Evolutionary conservation across 805 yeast genomes (phyloP).

Genomic region (Candida ortonii): DNA sequence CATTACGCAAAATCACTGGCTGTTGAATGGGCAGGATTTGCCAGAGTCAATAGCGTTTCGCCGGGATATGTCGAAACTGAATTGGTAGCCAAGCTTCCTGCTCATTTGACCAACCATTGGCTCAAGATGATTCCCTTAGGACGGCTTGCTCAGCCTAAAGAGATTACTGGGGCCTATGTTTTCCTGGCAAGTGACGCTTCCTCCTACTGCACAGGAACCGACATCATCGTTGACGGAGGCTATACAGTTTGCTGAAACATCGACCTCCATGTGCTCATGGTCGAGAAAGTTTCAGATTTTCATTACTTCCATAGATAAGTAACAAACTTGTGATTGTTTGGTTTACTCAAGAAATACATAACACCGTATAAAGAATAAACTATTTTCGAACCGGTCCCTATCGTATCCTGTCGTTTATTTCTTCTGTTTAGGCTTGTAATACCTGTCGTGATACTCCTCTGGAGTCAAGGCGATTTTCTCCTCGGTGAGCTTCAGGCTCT

Average conservation of each 20-base stretch:
- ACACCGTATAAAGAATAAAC: too few species aligned
- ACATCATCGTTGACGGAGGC: constrained; percentile 78
- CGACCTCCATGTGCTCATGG: too few species aligned
- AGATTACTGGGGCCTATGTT: constrained; percentile 74
- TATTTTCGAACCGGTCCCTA: too few species aligned
- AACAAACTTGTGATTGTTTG: not conserved
- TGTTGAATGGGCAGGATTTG: constrained; percentile 85
- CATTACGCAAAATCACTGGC: constrained; percentile 78
- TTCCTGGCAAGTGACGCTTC: constrained; percentile 81
- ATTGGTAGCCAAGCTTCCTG: constrained; percentile 48
- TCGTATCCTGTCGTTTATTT: too few species aligned
- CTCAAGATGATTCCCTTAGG: constrained; percentile 59
- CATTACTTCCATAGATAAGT: not conserved
- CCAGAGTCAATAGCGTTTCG: constrained; percentile 77
- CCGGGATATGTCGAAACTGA: constrained; percentile 87
- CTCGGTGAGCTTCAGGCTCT: constrained; percentile 17
- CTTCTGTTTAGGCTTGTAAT: too few species aligned
- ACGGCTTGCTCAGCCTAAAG: constrained; percentile 70
- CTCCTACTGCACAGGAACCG: constrained; percentile 76
- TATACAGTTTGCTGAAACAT: constrained; percentile 48
- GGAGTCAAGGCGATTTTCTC: constrained; percentile 18
- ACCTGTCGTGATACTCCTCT: constrained; percentile 20
- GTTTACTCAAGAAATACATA: too few species aligned
- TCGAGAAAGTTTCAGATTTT: not conserved
- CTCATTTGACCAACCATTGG: constrained; percentile 48